Evolutionary conservation across 306 rosid genomes (phyloP), one percentile per base, ranked within the genome.

Genomic region (Corylus heterophylla): DNA sequence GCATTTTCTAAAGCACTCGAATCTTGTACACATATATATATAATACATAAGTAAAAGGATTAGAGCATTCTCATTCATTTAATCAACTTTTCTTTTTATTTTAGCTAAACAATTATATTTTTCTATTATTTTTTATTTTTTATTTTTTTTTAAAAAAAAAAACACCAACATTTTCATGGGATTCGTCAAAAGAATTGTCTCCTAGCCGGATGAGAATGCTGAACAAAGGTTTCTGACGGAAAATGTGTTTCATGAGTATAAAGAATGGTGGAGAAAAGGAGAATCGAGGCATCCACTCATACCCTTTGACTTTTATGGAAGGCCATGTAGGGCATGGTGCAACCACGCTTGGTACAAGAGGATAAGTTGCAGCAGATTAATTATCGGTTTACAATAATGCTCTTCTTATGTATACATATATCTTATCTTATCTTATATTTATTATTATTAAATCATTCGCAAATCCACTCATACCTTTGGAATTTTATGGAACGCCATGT

Each of bases 221-320:
- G 3, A 31, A 31, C 35, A 31, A 31, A 31, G 35, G 35, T 31
- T 2, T 31, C 2, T 31, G 86, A 83, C 86, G 81, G 82, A 85
- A 83, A 81, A 68, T 81, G 80, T 79, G 76, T 82, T 79, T 80
- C 35, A 68, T 50, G 72, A 54, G 73, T 69, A 71, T 11, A 52
- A 59, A 42, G 78, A 62, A 31, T 80, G 49, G 66, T 67, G 73
- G 71, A 69, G 66, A 67, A 27, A 22, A 35, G 74, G 71, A 17
- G 59, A 42, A 73, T 74, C 83, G 73, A 78, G 76, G 80, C 84
- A 49, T 82, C 67, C 89, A 75, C 82, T 84, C 73, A 37, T 48
- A 59, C 71, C 52, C 4, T 59, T 35, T 42, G 37, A 58, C 73
- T 54, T 74, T 13, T 20, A 42, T 44, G 76, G 79, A 77, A 69